Percentiles rank a stretch among this genome's conserved stretches.
These are phyloP conservation scores for Diaporthe eres DNA, from an alignment of 2,329 filamentous ascomycete genomes.

Conservation along the genomic window DNA sequence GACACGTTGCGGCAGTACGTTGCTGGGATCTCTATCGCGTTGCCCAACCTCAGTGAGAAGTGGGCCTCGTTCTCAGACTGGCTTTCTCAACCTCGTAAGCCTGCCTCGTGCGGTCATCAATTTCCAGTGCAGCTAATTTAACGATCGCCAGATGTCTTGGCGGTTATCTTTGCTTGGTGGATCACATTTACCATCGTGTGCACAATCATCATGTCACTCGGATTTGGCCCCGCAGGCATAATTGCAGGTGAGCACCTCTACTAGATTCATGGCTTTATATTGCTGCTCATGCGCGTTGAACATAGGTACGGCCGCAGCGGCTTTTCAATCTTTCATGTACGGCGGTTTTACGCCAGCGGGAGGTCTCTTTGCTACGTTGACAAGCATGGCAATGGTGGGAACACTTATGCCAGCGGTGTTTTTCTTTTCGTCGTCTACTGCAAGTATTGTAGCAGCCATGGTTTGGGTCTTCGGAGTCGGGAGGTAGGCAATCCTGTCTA, in stretches of 20 bases:
- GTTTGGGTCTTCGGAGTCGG: constrained; percentile 35
- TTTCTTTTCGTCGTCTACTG: constrained; percentile 2
- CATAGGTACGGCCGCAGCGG: constrained; percentile 18
- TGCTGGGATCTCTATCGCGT: neutral
- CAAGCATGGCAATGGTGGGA: constrained; percentile 45
- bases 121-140: neutral
- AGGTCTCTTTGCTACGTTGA: constrained; percentile 45
- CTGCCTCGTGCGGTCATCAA: neutral
- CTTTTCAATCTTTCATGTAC: constrained; percentile 44
- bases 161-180: constrained; percentile 21
- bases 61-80: constrained; percentile 19
- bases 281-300: neutral
- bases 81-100: constrained; percentile 32
- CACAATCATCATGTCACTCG: constrained; percentile 13
- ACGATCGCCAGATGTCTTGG: constrained; percentile 6
- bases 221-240: neutral
- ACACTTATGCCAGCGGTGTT: constrained; percentile 33
- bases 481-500: neutral
- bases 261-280: neutral
- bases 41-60: neutral
- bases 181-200: constrained; percentile 26
- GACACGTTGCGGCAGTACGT: neutral
- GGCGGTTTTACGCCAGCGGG: constrained; percentile 44
- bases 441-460: constrained; percentile 35
- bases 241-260: constrained; percentile 13